Evolutionary conservation across 495 filamentous ascomycete genomes (phyloP).

Genomic region (Aspergillus homomorphus): DNA sequence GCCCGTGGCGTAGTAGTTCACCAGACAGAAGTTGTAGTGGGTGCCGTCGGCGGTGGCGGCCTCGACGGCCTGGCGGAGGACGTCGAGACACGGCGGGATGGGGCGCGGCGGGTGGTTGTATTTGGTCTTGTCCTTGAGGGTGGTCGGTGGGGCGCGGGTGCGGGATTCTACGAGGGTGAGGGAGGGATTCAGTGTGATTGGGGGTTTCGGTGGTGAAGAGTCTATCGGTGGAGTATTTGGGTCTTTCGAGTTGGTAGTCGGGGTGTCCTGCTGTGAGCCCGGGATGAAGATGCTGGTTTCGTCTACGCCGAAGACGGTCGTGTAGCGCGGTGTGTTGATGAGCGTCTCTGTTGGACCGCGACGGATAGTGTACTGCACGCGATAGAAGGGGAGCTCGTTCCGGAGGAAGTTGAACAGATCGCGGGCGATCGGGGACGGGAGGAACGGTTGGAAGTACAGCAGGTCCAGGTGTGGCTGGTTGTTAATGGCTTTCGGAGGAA

Average conservation of each 20-base stretch:
- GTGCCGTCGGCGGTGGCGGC: slow-evolving; percentile 46
- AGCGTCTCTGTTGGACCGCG: slow-evolving; percentile 53
- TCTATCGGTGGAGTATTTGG: no score
- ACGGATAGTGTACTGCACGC: slow-evolving; percentile 66
- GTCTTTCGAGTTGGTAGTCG: background rate
- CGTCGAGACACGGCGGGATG: slow-evolving; percentile 62
- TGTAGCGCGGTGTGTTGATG: slow-evolving; percentile 66
- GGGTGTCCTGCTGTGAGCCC: background rate
- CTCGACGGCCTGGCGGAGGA: slow-evolving; percentile 54
- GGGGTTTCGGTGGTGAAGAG: background rate
- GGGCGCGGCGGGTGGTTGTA: slow-evolving; percentile 62
- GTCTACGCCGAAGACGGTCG: slow-evolving; percentile 71
- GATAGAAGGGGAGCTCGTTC: slow-evolving; percentile 63
- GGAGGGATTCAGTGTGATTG: background rate
- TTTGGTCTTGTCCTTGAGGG: slow-evolving; percentile 22
- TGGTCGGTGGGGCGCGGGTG: slow-evolving; percentile 30
- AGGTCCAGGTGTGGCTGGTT: slow-evolving; percentile 64
- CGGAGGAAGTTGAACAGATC: slow-evolving; percentile 66
- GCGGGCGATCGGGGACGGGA: slow-evolving; percentile 46
- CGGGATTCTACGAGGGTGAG: slow-evolving; percentile 13
- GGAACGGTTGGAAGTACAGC: slow-evolving; percentile 65
- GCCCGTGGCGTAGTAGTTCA: slow-evolving; percentile 73
- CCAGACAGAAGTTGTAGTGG: slow-evolving; percentile 69
- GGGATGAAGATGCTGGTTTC: slow-evolving; percentile 45
- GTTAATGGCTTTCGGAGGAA: slow-evolving; percentile 42